Conservation (phyloP, 306 rosid genomes). For the Cyamopsis tetragonoloba region DNA sequence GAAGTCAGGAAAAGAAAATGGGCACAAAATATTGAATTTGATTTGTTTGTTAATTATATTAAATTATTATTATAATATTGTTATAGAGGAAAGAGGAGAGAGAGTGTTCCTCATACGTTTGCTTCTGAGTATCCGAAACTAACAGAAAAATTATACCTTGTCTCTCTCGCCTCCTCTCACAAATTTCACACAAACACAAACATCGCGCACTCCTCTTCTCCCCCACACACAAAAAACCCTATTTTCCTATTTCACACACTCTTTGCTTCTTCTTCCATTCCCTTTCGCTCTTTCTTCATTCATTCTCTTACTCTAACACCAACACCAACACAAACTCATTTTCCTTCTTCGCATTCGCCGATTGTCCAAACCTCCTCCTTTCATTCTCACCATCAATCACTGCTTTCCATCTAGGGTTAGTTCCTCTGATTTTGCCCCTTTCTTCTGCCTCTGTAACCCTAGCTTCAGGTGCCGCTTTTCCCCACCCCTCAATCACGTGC, state of each 20-base stretch:
- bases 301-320: neutral
- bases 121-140: slow-evolving; percentile 55
- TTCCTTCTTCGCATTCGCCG: slow-evolving; percentile 29
- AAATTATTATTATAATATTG: neutral
- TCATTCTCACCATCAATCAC: slow-evolving; percentile 36
- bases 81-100: neutral
- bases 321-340: neutral
- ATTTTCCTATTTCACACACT: slow-evolving; percentile 25
- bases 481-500: neutral
- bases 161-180: slow-evolving; percentile 38
- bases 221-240: slow-evolving; percentile 47
- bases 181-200: slow-evolving; percentile 26
- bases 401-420: slow-evolving; percentile 61
- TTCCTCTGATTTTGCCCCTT: neutral
- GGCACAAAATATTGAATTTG: neutral
- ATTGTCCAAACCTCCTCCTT: slow-evolving; percentile 58
- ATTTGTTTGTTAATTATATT: neutral
- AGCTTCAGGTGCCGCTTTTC: slow-evolving; percentile 30
- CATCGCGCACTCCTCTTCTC: slow-evolving; percentile 35
- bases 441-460: slow-evolving; percentile 42
- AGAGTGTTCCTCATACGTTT: slow-evolving; percentile 47
- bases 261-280: neutral
- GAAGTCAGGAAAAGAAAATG: neutral
- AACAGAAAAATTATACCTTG: slow-evolving; percentile 45
- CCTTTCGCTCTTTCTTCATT: neutral